A percentile compares a stretch with the other conserved stretches of the same genome.
These are phyloP conservation scores for Vitis hybrid DNA, from an alignment of 177 flowering plant species.

Conservation along the genomic window DNA sequence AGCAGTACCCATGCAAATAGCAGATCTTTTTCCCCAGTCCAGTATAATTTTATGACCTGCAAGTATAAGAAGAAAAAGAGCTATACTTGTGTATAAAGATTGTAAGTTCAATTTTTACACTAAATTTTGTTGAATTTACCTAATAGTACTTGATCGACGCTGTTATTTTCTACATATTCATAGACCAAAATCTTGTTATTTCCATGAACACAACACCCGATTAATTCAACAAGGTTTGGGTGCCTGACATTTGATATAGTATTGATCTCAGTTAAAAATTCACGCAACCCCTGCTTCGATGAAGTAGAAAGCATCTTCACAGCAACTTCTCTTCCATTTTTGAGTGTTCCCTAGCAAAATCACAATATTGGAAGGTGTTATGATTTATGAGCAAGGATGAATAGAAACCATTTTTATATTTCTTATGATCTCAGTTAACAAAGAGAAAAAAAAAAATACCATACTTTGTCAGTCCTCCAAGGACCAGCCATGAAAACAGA, in stretches of 20 bases:
- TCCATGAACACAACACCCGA: slow-evolving; percentile 78
- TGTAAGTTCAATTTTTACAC: slow-evolving; percentile 3
- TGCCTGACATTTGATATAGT: slow-evolving; percentile 73
- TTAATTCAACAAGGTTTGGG: slow-evolving; percentile 78
- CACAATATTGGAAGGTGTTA: not conserved
- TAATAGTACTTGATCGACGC: slow-evolving; percentile 70
- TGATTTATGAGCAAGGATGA: not conserved
- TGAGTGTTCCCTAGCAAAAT: slow-evolving; percentile 61
- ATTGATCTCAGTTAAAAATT: slow-evolving; percentile 76
- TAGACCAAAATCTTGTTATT: slow-evolving; percentile 64
- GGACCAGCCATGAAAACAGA: too few relatives aligned
- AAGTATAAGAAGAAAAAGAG: slow-evolving; percentile 14
- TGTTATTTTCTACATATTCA: slow-evolving; percentile 78
- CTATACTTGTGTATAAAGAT: not conserved
- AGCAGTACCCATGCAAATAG: slow-evolving; percentile 70
- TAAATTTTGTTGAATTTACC: slow-evolving; percentile 34
- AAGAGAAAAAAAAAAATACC: too few relatives aligned
- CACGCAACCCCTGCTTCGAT: slow-evolving; percentile 80
- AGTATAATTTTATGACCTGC: slow-evolving; percentile 48
- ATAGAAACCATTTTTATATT: not conserved
- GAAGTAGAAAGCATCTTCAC: slow-evolving; percentile 74
- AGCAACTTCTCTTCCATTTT: slow-evolving; percentile 61
- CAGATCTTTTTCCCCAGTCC: slow-evolving; percentile 63
- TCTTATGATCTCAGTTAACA: not conserved
- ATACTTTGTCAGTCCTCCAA: too few relatives aligned